Conservation (phyloP, 768 basidiomycete genomes). For the Strobilomyces dryophilus region DNA sequence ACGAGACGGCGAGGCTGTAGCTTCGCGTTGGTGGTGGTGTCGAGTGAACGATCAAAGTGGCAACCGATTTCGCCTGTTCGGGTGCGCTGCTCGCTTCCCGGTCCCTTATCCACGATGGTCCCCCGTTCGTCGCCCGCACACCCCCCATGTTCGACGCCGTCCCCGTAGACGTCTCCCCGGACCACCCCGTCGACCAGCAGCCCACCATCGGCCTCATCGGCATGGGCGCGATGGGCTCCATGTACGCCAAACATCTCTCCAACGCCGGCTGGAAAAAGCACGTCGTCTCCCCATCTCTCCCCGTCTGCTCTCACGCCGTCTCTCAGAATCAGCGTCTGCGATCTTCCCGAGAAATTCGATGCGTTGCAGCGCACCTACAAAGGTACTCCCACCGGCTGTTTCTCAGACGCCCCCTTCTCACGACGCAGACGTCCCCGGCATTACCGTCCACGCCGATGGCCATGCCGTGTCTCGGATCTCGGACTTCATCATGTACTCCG, state of each 20-base stretch:
- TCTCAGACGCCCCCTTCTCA: slow-evolving; percentile 8
- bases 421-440: slow-evolving; percentile 48
- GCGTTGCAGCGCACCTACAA: slow-evolving; percentile 54
- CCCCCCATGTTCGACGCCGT: slow-evolving; percentile 5
- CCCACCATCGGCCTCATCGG: slow-evolving; percentile 89
- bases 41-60: too few relatives aligned
- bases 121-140: not conserved
- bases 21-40: too few relatives aligned
- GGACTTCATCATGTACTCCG: slow-evolving; percentile 93
- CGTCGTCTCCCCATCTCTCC: not conserved
- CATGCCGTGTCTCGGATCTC: slow-evolving; percentile 85
- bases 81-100: not conserved
- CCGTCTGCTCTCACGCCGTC: not conserved
- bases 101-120: not conserved
- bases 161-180: slow-evolving; percentile 27
- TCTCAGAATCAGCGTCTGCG: slow-evolving; percentile 84
- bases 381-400: slow-evolving; percentile 35
- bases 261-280: slow-evolving; percentile 88
- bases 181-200: slow-evolving; percentile 45
- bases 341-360: slow-evolving; percentile 71
- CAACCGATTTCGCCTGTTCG: too few relatives aligned
- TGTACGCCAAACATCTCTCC: slow-evolving; percentile 83
- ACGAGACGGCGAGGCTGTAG: too few relatives aligned
- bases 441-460: slow-evolving; percentile 72
- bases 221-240: slow-evolving; percentile 96